These are phyloP conservation scores for Gloeopeniophorella convolvens DNA, from an alignment of 768 basidiomycete species.

Conservation along the genomic window DNA sequence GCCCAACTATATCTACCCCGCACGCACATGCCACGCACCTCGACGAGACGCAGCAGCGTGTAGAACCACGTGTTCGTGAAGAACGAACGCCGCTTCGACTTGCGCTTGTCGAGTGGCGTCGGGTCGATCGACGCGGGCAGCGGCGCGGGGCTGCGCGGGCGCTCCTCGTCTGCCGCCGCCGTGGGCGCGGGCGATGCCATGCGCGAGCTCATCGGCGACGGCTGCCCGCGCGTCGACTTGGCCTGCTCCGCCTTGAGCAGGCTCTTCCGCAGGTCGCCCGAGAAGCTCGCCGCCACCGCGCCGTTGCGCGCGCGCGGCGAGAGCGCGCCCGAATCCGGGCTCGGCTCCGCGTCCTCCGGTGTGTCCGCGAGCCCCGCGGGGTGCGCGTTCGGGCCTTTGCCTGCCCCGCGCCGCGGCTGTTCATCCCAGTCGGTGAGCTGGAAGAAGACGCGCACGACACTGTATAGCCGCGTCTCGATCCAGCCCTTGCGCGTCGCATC, in stretches of 20 bases:
- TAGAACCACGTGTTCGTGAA: slow-evolving; percentile 91
- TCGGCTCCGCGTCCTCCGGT: not conserved
- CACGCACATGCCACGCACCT: slow-evolving; percentile 73
- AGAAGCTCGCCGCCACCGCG: slow-evolving; percentile 19
- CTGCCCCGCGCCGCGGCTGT: slow-evolving; percentile 1
- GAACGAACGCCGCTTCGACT: slow-evolving; percentile 51
- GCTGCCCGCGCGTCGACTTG: slow-evolving; percentile 62
- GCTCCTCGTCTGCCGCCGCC: slow-evolving; percentile 30
- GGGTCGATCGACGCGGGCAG: not conserved
- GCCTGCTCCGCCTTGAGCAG: slow-evolving; percentile 78
- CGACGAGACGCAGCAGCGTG: slow-evolving; percentile 72
- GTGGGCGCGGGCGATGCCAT: slow-evolving; percentile 50
- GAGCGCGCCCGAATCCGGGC: not conserved
- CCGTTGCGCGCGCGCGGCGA: slow-evolving; percentile 12
- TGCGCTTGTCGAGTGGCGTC: slow-evolving; percentile 23
- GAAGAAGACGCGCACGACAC: slow-evolving; percentile 70
- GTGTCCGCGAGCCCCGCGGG: not conserved
- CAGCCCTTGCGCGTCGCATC: slow-evolving; percentile 64
- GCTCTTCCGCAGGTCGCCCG: slow-evolving; percentile 70
- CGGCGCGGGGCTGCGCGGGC: slow-evolving; percentile 7
- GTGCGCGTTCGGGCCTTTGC: slow-evolving; percentile 3
- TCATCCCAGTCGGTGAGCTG: slow-evolving; percentile 19
- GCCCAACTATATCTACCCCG: no score
- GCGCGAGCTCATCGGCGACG: slow-evolving; percentile 42
- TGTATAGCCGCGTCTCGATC: slow-evolving; percentile 77